Conservation (phyloP, 768 basidiomycete genomes). For the Rhodosporidiobolus odoratus region DNA sequence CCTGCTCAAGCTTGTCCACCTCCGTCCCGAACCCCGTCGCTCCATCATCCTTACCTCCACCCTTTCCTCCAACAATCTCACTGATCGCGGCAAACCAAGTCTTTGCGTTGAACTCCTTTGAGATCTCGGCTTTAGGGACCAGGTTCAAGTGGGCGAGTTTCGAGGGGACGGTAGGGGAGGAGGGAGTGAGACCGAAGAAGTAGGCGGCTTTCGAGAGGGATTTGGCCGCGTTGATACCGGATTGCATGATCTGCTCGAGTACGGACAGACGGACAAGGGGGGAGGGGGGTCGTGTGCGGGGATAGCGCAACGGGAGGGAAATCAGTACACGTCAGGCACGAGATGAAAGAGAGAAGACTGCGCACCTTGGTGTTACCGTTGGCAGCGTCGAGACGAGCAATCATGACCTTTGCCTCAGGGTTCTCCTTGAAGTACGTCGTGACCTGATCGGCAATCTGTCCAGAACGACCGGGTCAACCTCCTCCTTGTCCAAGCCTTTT, state of each 20-base stretch:
- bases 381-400: slow-evolving; percentile 62
- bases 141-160: slow-evolving; percentile 86
- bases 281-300: background rate
- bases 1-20: slow-evolving; percentile 60
- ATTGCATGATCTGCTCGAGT: slow-evolving; percentile 58
- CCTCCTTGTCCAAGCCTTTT: background rate
- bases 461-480: background rate
- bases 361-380: slow-evolving; percentile 78
- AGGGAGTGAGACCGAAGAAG: slow-evolving; percentile 72
- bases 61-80: slow-evolving; percentile 86
- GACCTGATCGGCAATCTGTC: slow-evolving; percentile 67
- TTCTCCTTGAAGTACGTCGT: slow-evolving; percentile 71
- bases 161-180: too few species aligned
- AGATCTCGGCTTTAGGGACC: slow-evolving; percentile 60
- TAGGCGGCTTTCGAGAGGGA: slow-evolving; percentile 78
- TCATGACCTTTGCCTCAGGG: slow-evolving; percentile 62
- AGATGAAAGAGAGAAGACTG: slow-evolving; percentile 2
- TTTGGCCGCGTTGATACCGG: slow-evolving; percentile 68
- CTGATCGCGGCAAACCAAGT: slow-evolving; percentile 76
- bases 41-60: slow-evolving; percentile 89
- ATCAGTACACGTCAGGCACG: background rate
- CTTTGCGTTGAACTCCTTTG: slow-evolving; percentile 68
- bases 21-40: slow-evolving; percentile 82
- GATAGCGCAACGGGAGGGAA: background rate
- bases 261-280: background rate